Percentiles rank a stretch among this genome's conserved stretches.
Evolutionary conservation across 2,329 filamentous ascomycete species (phyloP).

Genomic region (Ophiosphaerella herpotricha): DNA sequence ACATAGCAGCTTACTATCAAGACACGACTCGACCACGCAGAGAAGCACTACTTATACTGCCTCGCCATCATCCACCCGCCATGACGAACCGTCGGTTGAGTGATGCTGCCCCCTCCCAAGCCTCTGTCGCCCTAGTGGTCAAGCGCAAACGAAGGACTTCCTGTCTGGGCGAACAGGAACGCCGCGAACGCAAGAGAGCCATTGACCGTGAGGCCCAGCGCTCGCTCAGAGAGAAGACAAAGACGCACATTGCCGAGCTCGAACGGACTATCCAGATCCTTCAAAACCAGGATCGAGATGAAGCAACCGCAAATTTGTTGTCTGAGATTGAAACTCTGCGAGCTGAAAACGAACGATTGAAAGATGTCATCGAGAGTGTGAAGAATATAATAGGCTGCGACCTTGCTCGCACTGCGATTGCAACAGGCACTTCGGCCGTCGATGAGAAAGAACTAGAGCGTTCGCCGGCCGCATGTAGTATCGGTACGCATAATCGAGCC

Average conservation of each 20-base stretch:
- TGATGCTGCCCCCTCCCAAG: conserved; percentile 24
- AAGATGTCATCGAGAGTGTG: conserved; percentile 41
- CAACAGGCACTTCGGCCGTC: conserved; percentile 1
- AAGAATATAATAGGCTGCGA: conserved; percentile 37
- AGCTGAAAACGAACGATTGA: conserved; percentile 41
- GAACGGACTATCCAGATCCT: conserved; percentile 44
- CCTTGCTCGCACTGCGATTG: conserved; percentile 11
- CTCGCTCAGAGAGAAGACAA: conserved; percentile 44
- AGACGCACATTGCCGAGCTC: conserved; percentile 44
- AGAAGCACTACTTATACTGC: neutral
- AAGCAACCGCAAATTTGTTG: conserved; percentile 36
- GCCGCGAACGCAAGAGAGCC: conserved; percentile 40
- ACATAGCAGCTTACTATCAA: conserved; percentile 6
- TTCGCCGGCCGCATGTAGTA: conserved; percentile 26
- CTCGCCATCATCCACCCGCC: conserved; percentile 11
- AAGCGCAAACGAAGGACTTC: conserved; percentile 42
- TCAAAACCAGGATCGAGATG: conserved; percentile 38
- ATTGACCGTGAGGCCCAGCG: conserved; percentile 45
- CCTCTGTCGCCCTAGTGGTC: conserved; percentile 30
- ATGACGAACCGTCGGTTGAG: conserved; percentile 35
- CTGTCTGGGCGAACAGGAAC: conserved; percentile 42
- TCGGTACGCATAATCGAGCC: conserved; percentile 28
- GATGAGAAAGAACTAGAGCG: conserved; percentile 9
- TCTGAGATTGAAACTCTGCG: conserved; percentile 38
- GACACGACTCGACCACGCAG: conserved; percentile 11